Evolutionary conservation across 495 filamentous ascomycete species (phyloP).

Genomic region (Aspergillus sparsus): DNA sequence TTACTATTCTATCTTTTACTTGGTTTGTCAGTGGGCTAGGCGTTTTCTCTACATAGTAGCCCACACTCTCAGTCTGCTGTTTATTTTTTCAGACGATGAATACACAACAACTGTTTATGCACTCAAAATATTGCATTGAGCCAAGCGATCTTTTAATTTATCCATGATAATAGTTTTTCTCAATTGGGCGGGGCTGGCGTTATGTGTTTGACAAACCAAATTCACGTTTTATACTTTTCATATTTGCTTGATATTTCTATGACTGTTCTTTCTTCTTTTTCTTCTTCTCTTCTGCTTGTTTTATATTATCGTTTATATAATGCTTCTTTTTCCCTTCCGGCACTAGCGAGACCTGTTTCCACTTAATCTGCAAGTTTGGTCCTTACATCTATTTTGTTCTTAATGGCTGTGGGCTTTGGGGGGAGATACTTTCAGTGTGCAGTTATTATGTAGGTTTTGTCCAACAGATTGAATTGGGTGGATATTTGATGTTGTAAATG

Average conservation of each 20-base stretch:
- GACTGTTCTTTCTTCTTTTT: not conserved
- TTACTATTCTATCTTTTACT: conserved; percentile 81
- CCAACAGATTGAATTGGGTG: too few species aligned
- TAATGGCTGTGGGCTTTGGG: not conserved
- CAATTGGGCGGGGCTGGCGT: conserved; percentile 17
- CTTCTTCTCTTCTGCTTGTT: not conserved
- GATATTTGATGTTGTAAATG: too few species aligned
- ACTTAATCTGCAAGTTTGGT: too few species aligned
- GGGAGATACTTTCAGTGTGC: too few species aligned
- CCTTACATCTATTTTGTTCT: not conserved
- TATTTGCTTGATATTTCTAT: not conserved
- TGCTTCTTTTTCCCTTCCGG: not conserved
- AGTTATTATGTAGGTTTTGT: too few species aligned
- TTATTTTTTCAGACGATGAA: conserved; percentile 24
- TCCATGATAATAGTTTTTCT: conserved; percentile 20
- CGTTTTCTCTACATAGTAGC: conserved; percentile 45
- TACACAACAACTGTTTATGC: conserved; percentile 12
- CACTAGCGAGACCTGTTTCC: not conserved
- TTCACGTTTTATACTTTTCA: not conserved
- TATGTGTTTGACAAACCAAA: not conserved
- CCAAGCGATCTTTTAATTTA: conserved; percentile 24
- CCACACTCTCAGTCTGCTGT: conserved; percentile 20
- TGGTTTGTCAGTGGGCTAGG: conserved; percentile 80
- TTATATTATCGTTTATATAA: conserved; percentile 1
- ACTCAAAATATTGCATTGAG: conserved; percentile 26